Evolutionary conservation across 192 early-diverging fungal species (phyloP), one percentile per base, ranked within the genome.

Genomic region (Umbelopsis ramanniana): DNA sequence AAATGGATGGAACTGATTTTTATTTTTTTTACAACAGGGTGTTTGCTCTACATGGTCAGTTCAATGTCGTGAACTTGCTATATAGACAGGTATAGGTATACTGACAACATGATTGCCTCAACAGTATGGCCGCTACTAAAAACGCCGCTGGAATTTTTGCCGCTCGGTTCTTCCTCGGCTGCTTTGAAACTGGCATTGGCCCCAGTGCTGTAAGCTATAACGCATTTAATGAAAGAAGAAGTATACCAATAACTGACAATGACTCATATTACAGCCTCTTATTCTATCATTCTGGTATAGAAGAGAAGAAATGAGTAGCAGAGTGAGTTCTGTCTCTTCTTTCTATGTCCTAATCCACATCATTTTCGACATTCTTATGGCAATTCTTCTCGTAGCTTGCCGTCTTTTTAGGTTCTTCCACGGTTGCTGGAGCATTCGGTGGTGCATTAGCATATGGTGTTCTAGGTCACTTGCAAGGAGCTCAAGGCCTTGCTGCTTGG

Each of bases 371-470:
- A 46, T 6, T 46, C 38, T 4, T 8, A 37, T 38, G 67, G 10
- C 35, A 21, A 45, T 23, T 50, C 17, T n/a, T 4, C 14, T 19
- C 23, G 35, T 68, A 68, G 45, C 26, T 91, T 0, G 85, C 90
- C 8, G 76, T 91, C 50, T 93, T 90, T 67, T 90, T 89, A 55
- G 82, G 86, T 43, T 86, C 88, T 5, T 84, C 89, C n/a, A 87
- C 91, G 5, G 79, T 92, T 46, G 91, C 93, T 3, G 92, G 92
- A 0, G 91, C 91, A 0, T 87, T 93, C 70, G 90, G 89, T 35
- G 92, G 90, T n/a, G 83, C 91, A 0, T 79, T 92, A 46, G 93
- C 90, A 6, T 91, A 91, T 67, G 92, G 84, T 35, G 83, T 93
- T 43, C 70, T 84, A 0, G 80, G 74, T 3, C 84, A 45, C 46